Conservation (phyloP, 495 filamentous ascomycete species). For the Penicillium chermesinum region DNA sequence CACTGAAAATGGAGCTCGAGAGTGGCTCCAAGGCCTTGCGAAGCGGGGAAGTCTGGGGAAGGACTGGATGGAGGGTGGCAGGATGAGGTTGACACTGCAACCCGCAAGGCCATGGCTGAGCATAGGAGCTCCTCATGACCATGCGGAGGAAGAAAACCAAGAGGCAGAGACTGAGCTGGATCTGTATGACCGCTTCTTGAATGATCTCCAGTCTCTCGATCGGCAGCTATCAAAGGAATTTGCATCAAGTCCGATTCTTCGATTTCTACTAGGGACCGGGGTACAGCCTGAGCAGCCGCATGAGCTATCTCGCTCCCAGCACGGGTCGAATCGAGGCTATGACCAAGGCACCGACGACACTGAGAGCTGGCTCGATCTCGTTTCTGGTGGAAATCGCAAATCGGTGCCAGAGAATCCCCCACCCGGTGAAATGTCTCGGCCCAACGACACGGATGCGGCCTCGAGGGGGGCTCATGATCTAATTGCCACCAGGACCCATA, state of each 20-base stretch:
- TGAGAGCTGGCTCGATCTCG: constrained; percentile 30
- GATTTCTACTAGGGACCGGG: constrained; percentile 22
- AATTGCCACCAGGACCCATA: constrained; percentile 54
- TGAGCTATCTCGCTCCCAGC: constrained; percentile 1
- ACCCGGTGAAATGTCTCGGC: constrained; percentile 2
- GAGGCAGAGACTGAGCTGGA: constrained; percentile 38
- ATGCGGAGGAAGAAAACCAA: too few species aligned
- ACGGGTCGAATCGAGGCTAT: neutral
- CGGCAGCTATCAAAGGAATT: constrained; percentile 23
- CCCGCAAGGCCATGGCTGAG: too few species aligned
- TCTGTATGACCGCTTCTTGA: constrained; percentile 42
- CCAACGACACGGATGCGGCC: constrained; percentile 1
- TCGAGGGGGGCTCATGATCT: constrained; percentile 27
- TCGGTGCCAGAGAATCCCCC: constrained; percentile 20
- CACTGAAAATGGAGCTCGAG: constrained; percentile 20
- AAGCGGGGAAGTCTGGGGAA: constrained; percentile 32
- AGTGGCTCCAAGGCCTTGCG: constrained; percentile 36
- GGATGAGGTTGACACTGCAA: too few species aligned
- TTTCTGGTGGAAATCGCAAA: constrained; percentile 28
- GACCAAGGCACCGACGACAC: constrained; percentile 19
- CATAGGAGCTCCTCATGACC: too few species aligned
- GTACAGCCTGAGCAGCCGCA: constrained; percentile 23
- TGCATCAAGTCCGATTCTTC: constrained; percentile 31
- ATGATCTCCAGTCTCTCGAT: constrained; percentile 33
- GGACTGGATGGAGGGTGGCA: constrained; percentile 1